A percentile compares a stretch with the other conserved stretches of the same genome.
Conservation (phyloP, 73 alveolate genomes). For the Paramecium caudatum region DNA sequence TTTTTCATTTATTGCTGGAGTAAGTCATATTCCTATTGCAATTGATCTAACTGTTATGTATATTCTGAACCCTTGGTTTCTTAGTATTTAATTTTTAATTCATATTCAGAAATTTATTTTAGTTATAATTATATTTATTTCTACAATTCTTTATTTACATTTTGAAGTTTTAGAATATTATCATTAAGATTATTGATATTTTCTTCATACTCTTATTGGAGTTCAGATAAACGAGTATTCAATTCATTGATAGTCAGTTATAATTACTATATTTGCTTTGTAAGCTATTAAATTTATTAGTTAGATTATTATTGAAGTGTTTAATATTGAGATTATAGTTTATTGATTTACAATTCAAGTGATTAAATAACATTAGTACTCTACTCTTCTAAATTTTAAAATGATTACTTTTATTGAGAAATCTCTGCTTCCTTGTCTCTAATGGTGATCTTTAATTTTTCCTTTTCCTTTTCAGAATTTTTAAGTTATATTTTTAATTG, state of each 20-base stretch:
- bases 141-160: neutral
- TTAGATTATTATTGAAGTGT: neutral
- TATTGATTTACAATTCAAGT: neutral
- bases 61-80: constrained; percentile 13
- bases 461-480: neutral
- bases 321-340: neutral
- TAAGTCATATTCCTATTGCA: neutral
- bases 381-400: neutral
- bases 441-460: neutral
- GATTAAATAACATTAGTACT: neutral
- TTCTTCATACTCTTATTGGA: neutral
- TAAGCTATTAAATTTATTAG: neutral
- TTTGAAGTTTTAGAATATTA: neutral
- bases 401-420: neutral
- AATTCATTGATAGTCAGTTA: neutral
- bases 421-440: neutral
- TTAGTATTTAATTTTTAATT: neutral
- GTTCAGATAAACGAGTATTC: neutral
- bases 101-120: neutral
- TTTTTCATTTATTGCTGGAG: neutral
- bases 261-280: neutral
- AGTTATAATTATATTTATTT: neutral
- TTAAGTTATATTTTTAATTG: no score
- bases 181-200: neutral
- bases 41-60: neutral